These are phyloP conservation scores for Oehlia diaphana DNA, from an alignment of 192 early-diverging fungal species.

Conservation along the genomic window DNA sequence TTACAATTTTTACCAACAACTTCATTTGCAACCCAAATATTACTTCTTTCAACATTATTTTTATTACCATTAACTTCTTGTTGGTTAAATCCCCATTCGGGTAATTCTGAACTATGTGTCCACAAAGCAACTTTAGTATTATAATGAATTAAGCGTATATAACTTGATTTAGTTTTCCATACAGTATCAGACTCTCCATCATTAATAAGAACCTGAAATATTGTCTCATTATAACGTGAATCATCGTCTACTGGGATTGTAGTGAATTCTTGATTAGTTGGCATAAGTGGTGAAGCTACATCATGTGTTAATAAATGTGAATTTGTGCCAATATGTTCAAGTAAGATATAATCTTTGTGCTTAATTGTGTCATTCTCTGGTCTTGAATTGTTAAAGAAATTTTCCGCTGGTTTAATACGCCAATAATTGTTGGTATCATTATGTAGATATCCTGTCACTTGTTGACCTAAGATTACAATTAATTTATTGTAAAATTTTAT, in stretches of 20 bases:
- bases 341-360: slow-evolving; percentile 78
- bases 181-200: slow-evolving; percentile 47
- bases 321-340: slow-evolving; percentile 65
- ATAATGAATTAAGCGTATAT: slow-evolving; percentile 74
- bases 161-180: slow-evolving; percentile 59
- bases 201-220: slow-evolving; percentile 63
- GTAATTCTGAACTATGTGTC: slow-evolving; percentile 67
- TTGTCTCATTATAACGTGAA: slow-evolving; percentile 56
- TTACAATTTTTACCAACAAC: slow-evolving; percentile 75
- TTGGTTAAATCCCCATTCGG: slow-evolving; percentile 88
- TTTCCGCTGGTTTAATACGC: slow-evolving; percentile 43
- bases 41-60: slow-evolving; percentile 67
- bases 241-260: slow-evolving; percentile 58
- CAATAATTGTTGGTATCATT: slow-evolving; percentile 73
- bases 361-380: slow-evolving; percentile 45
- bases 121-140: slow-evolving; percentile 78
- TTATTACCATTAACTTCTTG: slow-evolving; percentile 95
- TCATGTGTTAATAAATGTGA: slow-evolving; percentile 64
- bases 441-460: slow-evolving; percentile 85
- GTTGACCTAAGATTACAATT: slow-evolving; percentile 60
- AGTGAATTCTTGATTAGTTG: slow-evolving; percentile 68
- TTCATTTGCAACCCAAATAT: slow-evolving; percentile 78
- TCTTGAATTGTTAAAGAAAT: slow-evolving; percentile 32
- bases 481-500: neutral
- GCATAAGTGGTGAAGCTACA: slow-evolving; percentile 61